Conservation (phyloP, 2,329 filamentous ascomycete species). For the Parascedosporium putredinis region DNA sequence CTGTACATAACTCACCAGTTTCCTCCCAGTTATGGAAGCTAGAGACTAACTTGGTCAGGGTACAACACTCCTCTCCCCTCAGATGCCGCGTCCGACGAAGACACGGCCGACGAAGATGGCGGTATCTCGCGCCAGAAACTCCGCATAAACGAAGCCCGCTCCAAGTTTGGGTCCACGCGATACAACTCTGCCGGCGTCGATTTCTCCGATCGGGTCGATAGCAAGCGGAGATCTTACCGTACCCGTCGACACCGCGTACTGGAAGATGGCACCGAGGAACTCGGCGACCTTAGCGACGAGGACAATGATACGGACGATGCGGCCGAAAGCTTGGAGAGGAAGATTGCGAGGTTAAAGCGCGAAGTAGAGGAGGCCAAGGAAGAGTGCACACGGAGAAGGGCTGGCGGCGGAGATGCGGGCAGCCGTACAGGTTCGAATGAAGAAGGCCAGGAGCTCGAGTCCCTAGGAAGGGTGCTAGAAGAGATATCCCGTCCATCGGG, state of each 20-base stretch:
- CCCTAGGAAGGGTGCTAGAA: constrained; percentile 63
- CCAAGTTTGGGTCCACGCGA: constrained; percentile 63
- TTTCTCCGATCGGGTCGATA: constrained; percentile 79
- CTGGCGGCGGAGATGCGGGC: constrained; percentile 28
- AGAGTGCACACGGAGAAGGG: constrained; percentile 46
- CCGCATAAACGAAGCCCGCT: constrained; percentile 68
- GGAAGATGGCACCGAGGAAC: constrained; percentile 53
- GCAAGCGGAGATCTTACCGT: constrained; percentile 75
- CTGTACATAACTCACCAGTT: constrained; percentile 27
- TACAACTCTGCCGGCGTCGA: constrained; percentile 72
- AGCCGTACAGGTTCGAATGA: constrained; percentile 25
- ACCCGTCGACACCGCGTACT: constrained; percentile 55
- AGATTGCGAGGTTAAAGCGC: constrained; percentile 69
- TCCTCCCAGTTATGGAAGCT: neutral
- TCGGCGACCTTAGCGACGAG: constrained; percentile 68
- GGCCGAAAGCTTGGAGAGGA: constrained; percentile 65
- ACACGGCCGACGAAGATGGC: constrained; percentile 50
- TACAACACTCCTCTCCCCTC: constrained; percentile 43
- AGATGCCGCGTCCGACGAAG: constrained; percentile 52
- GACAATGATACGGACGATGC: constrained; percentile 38
- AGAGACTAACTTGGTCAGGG: constrained; percentile 26
- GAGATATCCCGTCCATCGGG: constrained; percentile 37
- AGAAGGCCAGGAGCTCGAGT: constrained; percentile 47
- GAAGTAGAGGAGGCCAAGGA: constrained; percentile 69
- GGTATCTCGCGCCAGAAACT: constrained; percentile 69